Percentiles rank a stretch among this genome's conserved stretches.
phyloP scores from a whole-genome alignment of 495 filamentous ascomycete genomes.

The Annulohypoxylon bovei region DNA sequence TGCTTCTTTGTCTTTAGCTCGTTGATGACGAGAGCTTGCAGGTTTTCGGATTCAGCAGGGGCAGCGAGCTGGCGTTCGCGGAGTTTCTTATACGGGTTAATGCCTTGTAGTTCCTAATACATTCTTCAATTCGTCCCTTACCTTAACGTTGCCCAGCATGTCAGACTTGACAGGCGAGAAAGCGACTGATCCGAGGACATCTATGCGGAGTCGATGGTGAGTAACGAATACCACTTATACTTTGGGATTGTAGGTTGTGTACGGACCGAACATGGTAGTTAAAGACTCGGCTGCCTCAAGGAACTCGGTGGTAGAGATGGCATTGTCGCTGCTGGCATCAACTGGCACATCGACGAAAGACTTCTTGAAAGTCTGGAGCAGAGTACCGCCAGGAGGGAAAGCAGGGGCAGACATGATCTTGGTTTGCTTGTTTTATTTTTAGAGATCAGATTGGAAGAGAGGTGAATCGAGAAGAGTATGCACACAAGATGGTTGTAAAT shows the following conservation, averaged over 20 bases:
- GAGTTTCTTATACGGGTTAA: constrained; percentile 76
- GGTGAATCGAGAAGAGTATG: not conserved
- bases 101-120: not conserved
- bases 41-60: constrained; percentile 76
- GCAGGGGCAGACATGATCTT: constrained; percentile 50
- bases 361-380: constrained; percentile 82
- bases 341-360: constrained; percentile 86
- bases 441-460: not conserved
- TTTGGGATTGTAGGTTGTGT: not conserved
- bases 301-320: constrained; percentile 85
- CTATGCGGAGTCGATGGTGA: constrained; percentile 54
- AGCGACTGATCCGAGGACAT: constrained; percentile 81
- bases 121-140: constrained; percentile 50
- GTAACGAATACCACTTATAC: not conserved
- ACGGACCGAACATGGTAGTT: constrained; percentile 84
- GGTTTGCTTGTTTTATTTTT: constrained; percentile 16
- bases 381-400: constrained; percentile 74
- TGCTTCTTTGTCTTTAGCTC: constrained; percentile 90
- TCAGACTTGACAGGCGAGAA: constrained; percentile 91
- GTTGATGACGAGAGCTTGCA: constrained; percentile 84
- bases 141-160: constrained; percentile 91
- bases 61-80: constrained; percentile 81
- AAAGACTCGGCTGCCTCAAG: constrained; percentile 89
- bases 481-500: constrained; percentile 4
- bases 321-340: constrained; percentile 74